Evolutionary conservation across 805 yeast genomes (phyloP).

Genomic region (Starmerella floris): DNA sequence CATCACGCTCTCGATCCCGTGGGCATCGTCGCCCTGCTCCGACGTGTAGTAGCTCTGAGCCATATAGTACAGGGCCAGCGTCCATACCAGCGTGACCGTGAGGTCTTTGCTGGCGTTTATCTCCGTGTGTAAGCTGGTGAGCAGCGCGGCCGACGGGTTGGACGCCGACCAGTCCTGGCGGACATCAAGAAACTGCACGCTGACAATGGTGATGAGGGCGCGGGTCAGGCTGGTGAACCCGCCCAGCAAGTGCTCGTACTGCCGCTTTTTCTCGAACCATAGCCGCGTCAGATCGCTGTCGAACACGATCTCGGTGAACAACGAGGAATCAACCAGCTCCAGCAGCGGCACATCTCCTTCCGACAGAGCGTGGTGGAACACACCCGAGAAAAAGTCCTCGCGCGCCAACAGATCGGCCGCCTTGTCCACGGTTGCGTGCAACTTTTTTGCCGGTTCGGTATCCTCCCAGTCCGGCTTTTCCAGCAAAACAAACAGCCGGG

Average conservation of each 20-base stretch:
- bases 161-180: slow-evolving; percentile 20
- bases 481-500: slow-evolving; percentile 12
- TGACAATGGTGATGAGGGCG: slow-evolving; percentile 15
- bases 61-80: slow-evolving; percentile 21
- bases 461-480: slow-evolving; percentile 2
- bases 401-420: slow-evolving; percentile 10
- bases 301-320: slow-evolving; percentile 20
- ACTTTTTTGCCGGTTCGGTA: background rate
- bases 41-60: slow-evolving; percentile 17
- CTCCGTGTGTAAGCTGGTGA: slow-evolving; percentile 17
- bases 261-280: slow-evolving; percentile 14
- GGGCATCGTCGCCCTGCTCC: slow-evolving; percentile 7
- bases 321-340: slow-evolving; percentile 16
- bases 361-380: slow-evolving; percentile 11
- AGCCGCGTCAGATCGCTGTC: slow-evolving; percentile 15
- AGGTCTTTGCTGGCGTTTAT: background rate
- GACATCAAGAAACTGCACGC: slow-evolving; percentile 23
- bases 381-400: slow-evolving; percentile 14
- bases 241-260: slow-evolving; percentile 1
- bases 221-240: slow-evolving; percentile 1
- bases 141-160: slow-evolving; percentile 12
- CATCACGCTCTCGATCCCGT: slow-evolving; percentile 14
- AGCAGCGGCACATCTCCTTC: slow-evolving; percentile 11
- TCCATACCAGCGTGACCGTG: slow-evolving; percentile 23
- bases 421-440: slow-evolving; percentile 9